phyloP scores from a whole-genome alignment of 2,329 filamentous ascomycete genomes.

The Pseudogymnoascus sp. region DNA sequence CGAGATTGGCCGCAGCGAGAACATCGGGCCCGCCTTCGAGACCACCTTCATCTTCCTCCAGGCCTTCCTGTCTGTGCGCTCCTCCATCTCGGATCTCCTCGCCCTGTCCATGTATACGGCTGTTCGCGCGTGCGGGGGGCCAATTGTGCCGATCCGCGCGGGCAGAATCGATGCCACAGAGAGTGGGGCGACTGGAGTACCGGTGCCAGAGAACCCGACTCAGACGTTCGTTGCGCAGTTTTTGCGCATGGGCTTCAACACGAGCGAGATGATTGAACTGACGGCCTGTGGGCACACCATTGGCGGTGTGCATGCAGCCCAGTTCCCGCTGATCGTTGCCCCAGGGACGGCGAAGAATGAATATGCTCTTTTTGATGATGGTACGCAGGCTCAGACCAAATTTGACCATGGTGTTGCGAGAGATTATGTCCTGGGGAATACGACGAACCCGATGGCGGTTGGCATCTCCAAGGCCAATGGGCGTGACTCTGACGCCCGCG shows the following conservation, averaged over 20 bases:
- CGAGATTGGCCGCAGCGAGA: conserved; percentile 49
- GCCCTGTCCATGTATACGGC: conserved; percentile 52
- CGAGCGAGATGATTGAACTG: conserved; percentile 52
- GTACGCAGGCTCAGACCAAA: conserved; percentile 31
- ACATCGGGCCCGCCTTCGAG: conserved; percentile 48
- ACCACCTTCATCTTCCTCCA: conserved; percentile 47
- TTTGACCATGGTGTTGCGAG: conserved; percentile 53
- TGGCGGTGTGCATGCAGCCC: conserved; percentile 49
- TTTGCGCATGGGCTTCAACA: conserved; percentile 48
- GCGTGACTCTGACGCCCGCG: conserved; percentile 48
- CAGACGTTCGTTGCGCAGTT: conserved; percentile 49
- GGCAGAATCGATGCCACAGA: conserved; percentile 48
- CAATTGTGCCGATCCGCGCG: conserved; percentile 43
- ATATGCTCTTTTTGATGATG: conserved; percentile 41
- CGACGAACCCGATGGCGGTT: conserved; percentile 48
- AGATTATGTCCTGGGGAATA: conserved; percentile 49
- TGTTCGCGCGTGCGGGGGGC: conserved; percentile 52
- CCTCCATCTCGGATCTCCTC: conserved; percentile 50
- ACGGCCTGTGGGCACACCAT: conserved; percentile 56
- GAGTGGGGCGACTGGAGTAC: conserved; percentile 44
- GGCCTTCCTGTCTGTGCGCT: conserved; percentile 44
- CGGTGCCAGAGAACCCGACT: conserved; percentile 49
- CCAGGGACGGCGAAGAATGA: conserved; percentile 34
- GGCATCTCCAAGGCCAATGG: conserved; percentile 39
- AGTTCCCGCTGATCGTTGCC: conserved; percentile 48